Percentiles rank a stretch among this genome's conserved stretches.
These are phyloP conservation scores for Arthonia radiata DNA, from an alignment of 495 filamentous ascomycete genomes.

Conservation along the genomic window DNA sequence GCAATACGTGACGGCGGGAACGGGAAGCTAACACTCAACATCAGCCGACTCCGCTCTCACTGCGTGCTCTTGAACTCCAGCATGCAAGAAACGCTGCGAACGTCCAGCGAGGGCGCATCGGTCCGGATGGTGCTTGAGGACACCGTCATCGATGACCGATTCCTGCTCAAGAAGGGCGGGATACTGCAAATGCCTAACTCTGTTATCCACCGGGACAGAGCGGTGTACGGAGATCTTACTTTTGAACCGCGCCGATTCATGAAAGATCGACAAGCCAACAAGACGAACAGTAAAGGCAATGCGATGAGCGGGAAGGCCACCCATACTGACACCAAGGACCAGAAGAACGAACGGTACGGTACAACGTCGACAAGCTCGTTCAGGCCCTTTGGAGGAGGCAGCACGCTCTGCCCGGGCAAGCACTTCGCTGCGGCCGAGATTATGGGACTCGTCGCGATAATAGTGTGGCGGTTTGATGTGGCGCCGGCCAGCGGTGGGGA, in stretches of 20 bases:
- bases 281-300: no score
- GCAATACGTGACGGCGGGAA: constrained; percentile 1
- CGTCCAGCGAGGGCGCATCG: constrained; percentile 3
- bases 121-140: constrained; percentile 4
- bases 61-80: constrained; percentile 7
- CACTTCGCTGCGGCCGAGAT: constrained; percentile 30
- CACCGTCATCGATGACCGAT: constrained; percentile 6
- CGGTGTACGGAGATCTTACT: no score
- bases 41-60: constrained; percentile 1
- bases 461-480: constrained; percentile 23
- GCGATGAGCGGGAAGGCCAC: no score
- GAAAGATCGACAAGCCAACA: no score
- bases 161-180: constrained; percentile 4
- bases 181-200: constrained; percentile 7
- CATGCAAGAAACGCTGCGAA: constrained; percentile 6
- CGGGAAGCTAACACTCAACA: constrained; percentile 2
- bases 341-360: no score
- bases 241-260: no score
- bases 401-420: constrained; percentile 27
- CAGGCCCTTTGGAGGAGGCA: constrained; percentile 28
- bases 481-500: no score
- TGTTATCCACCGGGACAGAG: no score
- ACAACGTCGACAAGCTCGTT: no score
- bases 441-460: constrained; percentile 18
- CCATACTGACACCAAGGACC: no score